These are phyloP conservation scores for Nannizziopsis barbatae DNA, from an alignment of 2,329 filamentous ascomycete genomes.

Conservation along the genomic window DNA sequence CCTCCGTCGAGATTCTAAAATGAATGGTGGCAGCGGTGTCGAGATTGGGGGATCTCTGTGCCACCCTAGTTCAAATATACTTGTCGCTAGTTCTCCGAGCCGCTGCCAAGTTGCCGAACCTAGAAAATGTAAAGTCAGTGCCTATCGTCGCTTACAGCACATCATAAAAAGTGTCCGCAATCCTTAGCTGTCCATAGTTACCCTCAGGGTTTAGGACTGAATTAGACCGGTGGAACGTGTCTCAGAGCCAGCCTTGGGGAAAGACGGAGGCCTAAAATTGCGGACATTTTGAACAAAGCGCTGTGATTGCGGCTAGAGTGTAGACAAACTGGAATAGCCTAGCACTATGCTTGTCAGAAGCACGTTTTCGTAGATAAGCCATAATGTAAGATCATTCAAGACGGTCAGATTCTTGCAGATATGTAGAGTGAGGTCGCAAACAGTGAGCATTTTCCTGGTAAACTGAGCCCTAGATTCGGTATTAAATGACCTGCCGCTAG, in stretches of 20 bases:
- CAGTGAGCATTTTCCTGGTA: too few relatives aligned
- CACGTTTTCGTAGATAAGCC: constrained; percentile 2
- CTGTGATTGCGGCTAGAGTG: not conserved
- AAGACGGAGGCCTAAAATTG: too few relatives aligned
- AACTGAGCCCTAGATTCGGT: too few relatives aligned
- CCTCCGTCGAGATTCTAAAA: not conserved
- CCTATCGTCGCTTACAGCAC: too few relatives aligned
- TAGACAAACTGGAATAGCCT: constrained; percentile 2
- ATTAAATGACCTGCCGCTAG: too few relatives aligned
- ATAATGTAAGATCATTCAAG: constrained; percentile 2
- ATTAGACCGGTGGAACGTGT: too few relatives aligned
- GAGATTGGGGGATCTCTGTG: not conserved
- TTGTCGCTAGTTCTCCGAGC: not conserved
- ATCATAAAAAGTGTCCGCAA: too few relatives aligned
- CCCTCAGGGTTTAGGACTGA: too few relatives aligned
- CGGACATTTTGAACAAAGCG: too few relatives aligned
- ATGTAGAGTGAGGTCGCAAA: not conserved
- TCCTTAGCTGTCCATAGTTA: too few relatives aligned
- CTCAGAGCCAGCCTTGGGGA: too few relatives aligned
- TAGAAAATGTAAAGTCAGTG: not conserved
- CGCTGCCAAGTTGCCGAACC: not conserved
- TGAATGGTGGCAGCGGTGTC: not conserved
- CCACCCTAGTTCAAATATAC: not conserved
- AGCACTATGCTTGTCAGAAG: not conserved
- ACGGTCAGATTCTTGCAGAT: not conserved